A percentile compares a stretch with the other conserved stretches of the same genome.
Conservation (phyloP, 148 eudicot genomes). For the Nyssa sinensis region DNA sequence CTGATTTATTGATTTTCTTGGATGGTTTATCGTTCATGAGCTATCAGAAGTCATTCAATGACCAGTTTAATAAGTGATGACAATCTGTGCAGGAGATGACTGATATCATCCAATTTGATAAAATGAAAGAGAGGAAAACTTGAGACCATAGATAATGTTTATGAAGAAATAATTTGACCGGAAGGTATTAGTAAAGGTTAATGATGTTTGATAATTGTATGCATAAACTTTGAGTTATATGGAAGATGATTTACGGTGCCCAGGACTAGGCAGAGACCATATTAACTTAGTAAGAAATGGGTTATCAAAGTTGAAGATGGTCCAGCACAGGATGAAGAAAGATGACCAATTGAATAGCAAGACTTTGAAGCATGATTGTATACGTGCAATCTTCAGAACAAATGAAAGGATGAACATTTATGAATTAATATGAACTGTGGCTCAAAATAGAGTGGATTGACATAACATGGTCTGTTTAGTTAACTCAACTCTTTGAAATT, state of each 20-base stretch:
- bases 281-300: no score
- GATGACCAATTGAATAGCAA: neutral
- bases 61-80: neutral
- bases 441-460: neutral
- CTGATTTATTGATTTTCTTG: slow-evolving; percentile 3
- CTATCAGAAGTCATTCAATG: neutral
- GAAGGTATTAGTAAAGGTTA: neutral
- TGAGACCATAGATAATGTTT: neutral
- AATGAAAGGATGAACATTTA: no score
- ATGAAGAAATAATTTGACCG: neutral
- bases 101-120: no score
- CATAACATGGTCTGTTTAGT: neutral
- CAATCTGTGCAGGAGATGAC: neutral
- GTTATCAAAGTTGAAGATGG: neutral
- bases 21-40: neutral
- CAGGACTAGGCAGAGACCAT: neutral
- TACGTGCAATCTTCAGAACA: neutral
- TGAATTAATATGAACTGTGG: neutral
- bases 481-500: neutral
- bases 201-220: neutral
- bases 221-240: no score
- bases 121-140: neutral
- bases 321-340: neutral
- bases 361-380: neutral
- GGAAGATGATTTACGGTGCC: slow-evolving; percentile 1